These are phyloP conservation scores for barrel medic (Medicago truncatula) DNA, from an alignment of 306 rosid species.

Conservation along the genomic window DNA sequence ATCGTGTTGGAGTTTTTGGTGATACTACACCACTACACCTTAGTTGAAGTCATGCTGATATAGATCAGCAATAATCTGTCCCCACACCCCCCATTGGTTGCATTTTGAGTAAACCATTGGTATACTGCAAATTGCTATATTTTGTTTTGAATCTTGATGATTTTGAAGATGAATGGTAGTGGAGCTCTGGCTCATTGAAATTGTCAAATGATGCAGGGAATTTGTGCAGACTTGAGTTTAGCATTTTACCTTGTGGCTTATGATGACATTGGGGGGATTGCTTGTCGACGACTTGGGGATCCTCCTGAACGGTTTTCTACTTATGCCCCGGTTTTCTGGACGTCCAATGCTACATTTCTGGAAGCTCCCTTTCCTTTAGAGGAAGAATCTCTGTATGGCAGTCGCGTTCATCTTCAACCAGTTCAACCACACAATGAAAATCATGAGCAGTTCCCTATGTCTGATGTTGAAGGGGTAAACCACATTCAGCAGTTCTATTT, in stretches of 20 bases:
- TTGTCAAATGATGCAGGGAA: conserved; percentile 71
- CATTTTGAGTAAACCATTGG: conserved; percentile 7
- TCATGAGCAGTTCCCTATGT: conserved; percentile 51
- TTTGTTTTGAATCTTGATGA: conserved; percentile 25
- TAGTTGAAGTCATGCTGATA: conserved; percentile 2
- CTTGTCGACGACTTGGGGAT: conserved; percentile 79
- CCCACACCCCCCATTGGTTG: conserved; percentile 12
- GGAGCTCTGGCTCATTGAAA: conserved; percentile 44
- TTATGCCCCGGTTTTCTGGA: conserved; percentile 74
- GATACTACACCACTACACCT: conserved; percentile 17
- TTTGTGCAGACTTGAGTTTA: conserved; percentile 74
- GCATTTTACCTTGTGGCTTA: conserved; percentile 82
- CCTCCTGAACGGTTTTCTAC: conserved; percentile 50
- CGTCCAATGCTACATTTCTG: conserved; percentile 56
- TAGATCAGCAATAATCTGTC: background rate
- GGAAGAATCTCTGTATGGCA: conserved; percentile 68
- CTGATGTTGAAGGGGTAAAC: conserved; percentile 47
- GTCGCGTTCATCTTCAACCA: conserved; percentile 76
- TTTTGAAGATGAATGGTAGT: conserved; percentile 44
- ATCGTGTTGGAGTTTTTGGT: conserved; percentile 21
- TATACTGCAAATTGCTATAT: conserved; percentile 31
- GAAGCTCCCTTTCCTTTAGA: conserved; percentile 74
- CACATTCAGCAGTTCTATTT: conserved; percentile 46
- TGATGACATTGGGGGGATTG: conserved; percentile 87
- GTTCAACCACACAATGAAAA: conserved; percentile 45